A percentile compares a stretch with the other conserved stretches of the same genome.
Conservation (phyloP, 2,329 filamentous ascomycete species). For the Aspergillus udagawae region DNA sequence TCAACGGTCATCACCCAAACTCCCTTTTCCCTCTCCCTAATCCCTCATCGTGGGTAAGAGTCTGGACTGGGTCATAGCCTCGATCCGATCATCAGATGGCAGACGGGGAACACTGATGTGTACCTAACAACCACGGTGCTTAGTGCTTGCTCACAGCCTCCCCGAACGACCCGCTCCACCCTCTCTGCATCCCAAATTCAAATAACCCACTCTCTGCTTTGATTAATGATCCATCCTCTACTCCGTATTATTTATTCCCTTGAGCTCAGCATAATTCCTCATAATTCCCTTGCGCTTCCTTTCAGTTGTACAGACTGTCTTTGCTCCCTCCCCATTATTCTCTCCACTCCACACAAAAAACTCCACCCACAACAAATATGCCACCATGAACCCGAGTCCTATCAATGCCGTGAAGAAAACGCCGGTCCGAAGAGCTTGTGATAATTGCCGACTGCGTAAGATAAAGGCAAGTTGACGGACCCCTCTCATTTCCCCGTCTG, state of each 20-base stretch:
- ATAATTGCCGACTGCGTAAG: slow-evolving; percentile 40
- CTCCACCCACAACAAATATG: slow-evolving; percentile 13
- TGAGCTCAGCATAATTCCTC: background rate
- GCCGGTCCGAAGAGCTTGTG: slow-evolving; percentile 33
- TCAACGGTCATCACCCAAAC: background rate
- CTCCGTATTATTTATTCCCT: background rate
- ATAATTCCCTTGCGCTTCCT: background rate
- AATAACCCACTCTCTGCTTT: background rate
- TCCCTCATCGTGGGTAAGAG: too few relatives aligned
- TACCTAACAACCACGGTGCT: background rate
- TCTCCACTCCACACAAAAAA: slow-evolving; percentile 1
- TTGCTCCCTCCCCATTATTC: background rate
- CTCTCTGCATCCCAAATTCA: background rate
- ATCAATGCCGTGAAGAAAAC: slow-evolving; percentile 15
- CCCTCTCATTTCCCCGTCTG: background rate
- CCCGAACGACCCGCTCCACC: background rate
- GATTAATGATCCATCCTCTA: too few relatives aligned
- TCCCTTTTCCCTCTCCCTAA: background rate
- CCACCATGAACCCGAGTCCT: slow-evolving; percentile 22
- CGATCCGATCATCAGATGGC: background rate
- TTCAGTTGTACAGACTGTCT: background rate
- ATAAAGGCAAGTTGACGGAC: slow-evolving; percentile 27
- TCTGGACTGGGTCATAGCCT: background rate
- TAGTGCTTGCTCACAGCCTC: too few relatives aligned
- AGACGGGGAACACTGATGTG: too few relatives aligned